These are phyloP conservation scores for Metarhizium brunneum DNA, from an alignment of 2,329 filamentous ascomycete species.

Conservation along the genomic window DNA sequence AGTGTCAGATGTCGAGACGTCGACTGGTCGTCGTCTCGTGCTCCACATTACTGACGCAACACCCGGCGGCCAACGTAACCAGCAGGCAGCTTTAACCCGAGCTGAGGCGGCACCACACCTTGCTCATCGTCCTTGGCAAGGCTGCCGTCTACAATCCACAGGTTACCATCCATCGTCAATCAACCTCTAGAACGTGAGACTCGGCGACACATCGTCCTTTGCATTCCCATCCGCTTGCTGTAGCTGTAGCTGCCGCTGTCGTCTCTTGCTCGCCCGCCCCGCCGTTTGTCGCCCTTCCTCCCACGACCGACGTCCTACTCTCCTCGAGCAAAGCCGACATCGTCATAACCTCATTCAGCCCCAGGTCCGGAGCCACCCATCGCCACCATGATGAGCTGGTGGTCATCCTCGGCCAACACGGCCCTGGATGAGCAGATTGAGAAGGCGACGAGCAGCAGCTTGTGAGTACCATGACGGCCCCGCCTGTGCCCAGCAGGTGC, in stretches of 20 bases:
- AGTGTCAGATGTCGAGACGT: too few relatives aligned
- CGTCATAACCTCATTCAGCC: neutral
- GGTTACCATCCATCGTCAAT: neutral
- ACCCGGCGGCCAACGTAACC: neutral
- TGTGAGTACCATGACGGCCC: constrained; percentile 46
- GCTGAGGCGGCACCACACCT: neutral
- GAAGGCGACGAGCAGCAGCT: constrained; percentile 84
- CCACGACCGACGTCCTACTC: neutral
- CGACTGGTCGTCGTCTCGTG: neutral
- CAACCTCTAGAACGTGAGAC: neutral
- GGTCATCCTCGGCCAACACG: constrained; percentile 85
- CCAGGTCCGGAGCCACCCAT: neutral
- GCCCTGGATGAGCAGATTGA: constrained; percentile 97
- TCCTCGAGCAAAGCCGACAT: neutral
- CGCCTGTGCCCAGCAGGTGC: neutral
- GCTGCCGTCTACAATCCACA: neutral
- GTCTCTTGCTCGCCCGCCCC: neutral
- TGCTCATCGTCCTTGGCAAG: neutral
- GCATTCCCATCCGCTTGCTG: neutral
- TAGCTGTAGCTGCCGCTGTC: neutral
- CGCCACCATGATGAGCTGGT: constrained; percentile 72
- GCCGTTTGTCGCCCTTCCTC: neutral
- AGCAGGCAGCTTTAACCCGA: neutral
- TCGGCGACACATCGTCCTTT: neutral
- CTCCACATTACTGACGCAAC: neutral